phyloP scores from a whole-genome alignment of 192 early-diverging fungal species.

The Coemansia sp. region DNA sequence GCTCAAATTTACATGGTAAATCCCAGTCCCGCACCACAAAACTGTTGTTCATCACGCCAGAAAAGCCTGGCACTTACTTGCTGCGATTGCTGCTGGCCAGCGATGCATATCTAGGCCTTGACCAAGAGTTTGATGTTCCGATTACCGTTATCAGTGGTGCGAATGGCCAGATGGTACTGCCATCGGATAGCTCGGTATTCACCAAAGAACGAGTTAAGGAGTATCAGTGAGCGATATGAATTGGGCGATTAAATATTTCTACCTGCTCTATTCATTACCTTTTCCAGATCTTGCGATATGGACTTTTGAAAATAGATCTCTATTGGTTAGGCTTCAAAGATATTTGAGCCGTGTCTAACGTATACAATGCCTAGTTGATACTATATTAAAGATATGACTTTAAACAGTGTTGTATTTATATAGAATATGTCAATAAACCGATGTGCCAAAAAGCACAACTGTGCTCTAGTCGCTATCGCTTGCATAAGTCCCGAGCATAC shows the following conservation, averaged over 20 bases:
- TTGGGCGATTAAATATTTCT: neutral
- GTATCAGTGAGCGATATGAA: slow-evolving; percentile 24
- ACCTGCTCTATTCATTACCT: neutral
- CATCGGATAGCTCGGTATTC: slow-evolving; percentile 15
- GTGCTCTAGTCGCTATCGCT: slow-evolving; percentile 16
- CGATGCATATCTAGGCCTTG: slow-evolving; percentile 80
- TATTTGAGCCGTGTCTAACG: neutral
- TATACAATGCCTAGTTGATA: too few species aligned
- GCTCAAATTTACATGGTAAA: neutral
- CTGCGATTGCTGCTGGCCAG: slow-evolving; percentile 61
- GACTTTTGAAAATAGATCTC: neutral
- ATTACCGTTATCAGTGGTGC: slow-evolving; percentile 19
- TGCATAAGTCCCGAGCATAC: slow-evolving; percentile 44
- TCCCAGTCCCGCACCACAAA: slow-evolving; percentile 9
- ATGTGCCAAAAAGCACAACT: neutral
- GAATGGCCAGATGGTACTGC: slow-evolving; percentile 25
- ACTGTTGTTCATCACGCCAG: slow-evolving; percentile 67
- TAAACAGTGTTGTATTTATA: neutral
- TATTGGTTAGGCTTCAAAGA: neutral
- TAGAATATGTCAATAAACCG: neutral
- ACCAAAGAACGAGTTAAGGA: slow-evolving; percentile 39
- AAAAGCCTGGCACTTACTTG: slow-evolving; percentile 58
- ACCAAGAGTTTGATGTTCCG: slow-evolving; percentile 58
- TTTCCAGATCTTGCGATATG: too few species aligned
- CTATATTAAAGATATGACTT: too few species aligned